Percentiles rank a stretch among this genome's conserved stretches.
Conservation (phyloP, 805 yeast genomes). For the Starmerella roubikii region DNA sequence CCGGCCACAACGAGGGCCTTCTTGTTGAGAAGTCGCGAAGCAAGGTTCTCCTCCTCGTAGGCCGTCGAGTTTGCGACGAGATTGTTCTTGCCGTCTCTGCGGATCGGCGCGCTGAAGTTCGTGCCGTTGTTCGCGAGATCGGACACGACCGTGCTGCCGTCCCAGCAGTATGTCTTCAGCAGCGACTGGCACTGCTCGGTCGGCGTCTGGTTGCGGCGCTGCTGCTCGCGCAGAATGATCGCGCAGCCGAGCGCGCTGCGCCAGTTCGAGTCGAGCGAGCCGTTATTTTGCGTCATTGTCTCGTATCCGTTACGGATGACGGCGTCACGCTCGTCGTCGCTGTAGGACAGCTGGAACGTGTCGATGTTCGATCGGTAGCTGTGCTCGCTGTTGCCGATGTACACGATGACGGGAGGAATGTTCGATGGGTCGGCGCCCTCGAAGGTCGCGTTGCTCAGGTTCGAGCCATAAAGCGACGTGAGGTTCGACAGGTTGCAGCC, state of each 20-base stretch:
- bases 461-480: slow-evolving; percentile 44
- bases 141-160: slow-evolving; percentile 30
- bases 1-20: too few species aligned
- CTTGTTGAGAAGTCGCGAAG: too few species aligned
- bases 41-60: too few species aligned
- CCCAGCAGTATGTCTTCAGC: slow-evolving; percentile 69
- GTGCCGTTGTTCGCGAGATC: background rate
- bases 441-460: slow-evolving; percentile 4
- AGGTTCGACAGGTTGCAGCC: slow-evolving; percentile 56
- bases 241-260: slow-evolving; percentile 76
- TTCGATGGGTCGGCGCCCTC: slow-evolving; percentile 9
- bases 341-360: slow-evolving; percentile 55
- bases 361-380: slow-evolving; percentile 54
- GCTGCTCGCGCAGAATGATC: slow-evolving; percentile 65
- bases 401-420: slow-evolving; percentile 61
- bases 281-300: slow-evolving; percentile 51
- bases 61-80: slow-evolving; percentile 8
- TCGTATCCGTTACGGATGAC: slow-evolving; percentile 70
- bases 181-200: slow-evolving; percentile 62
- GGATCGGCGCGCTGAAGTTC: slow-evolving; percentile 6
- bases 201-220: slow-evolving; percentile 47
- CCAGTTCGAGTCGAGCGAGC: slow-evolving; percentile 60
- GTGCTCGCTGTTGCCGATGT: slow-evolving; percentile 59
- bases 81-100: slow-evolving; percentile 28
- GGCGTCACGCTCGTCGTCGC: slow-evolving; percentile 40